These are phyloP conservation scores for Debaryomyces tyrocola DNA, from an alignment of 805 yeast genomes.

Conservation along the genomic window DNA sequence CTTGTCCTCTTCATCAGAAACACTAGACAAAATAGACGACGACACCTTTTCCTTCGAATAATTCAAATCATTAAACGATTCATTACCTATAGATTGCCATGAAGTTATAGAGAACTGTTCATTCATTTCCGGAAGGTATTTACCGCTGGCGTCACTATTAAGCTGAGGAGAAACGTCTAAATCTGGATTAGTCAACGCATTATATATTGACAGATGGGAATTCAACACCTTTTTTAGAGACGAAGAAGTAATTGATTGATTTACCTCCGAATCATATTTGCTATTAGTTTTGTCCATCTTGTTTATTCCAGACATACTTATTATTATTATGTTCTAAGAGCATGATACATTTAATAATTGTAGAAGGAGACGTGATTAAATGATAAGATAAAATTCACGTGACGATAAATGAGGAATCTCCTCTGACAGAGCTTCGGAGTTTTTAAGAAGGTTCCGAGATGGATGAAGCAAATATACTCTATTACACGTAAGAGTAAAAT, in stretches of 20 bases:
- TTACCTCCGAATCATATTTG: neutral
- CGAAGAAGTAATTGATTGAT: slow-evolving; percentile 1
- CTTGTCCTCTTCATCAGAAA: slow-evolving; percentile 26
- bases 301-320: neutral
- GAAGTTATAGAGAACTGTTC: slow-evolving; percentile 19
- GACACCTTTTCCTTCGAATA: slow-evolving; percentile 6
- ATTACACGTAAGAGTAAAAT: no score
- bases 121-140: slow-evolving; percentile 4
- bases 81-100: slow-evolving; percentile 33
- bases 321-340: neutral
- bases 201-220: slow-evolving; percentile 39
- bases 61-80: slow-evolving; percentile 14
- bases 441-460: no score
- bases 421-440: no score
- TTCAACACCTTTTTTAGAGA: slow-evolving; percentile 25
- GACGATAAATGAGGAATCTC: neutral
- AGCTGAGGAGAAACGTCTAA: slow-evolving; percentile 23
- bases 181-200: slow-evolving; percentile 41
- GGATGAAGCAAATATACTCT: no score
- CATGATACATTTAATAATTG: neutral
- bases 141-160: slow-evolving; percentile 1
- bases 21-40: slow-evolving; percentile 22
- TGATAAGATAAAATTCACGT: neutral
- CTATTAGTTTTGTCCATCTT: neutral
- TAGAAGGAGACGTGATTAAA: neutral